Base-by-base conservation (phyloP, 1,139 yeast species). In the Yamadazyma oceani region DNA sequence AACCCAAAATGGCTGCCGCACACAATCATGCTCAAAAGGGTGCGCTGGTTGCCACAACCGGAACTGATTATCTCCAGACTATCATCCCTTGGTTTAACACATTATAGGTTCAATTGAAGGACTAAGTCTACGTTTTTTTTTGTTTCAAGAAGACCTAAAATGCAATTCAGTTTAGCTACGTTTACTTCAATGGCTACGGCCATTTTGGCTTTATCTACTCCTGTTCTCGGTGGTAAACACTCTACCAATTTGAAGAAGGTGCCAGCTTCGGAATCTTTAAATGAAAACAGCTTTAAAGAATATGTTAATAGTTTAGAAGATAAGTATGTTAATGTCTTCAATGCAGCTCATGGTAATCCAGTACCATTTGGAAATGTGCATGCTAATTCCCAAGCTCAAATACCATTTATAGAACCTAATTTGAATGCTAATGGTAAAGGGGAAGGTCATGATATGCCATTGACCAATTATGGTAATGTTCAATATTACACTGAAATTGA, bases 401-500 rank as follows among this genome's bases (percentile, higher is more conserved):
- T 73, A 34, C 82, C 84, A 21, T 70, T 76, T 48, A 62, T 70
- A 28, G 56, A 60, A 38, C 37, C 58, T 15, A 17, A 13, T 17
- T 26, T 17, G 12, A 23, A 31, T 9, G 17, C 19, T 10, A 34
- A n/a, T 12, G 31, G 24, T 10, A 17, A 28, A n/a, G 32, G 28
- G 22, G 76, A 73, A 36, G 45, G 49, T 38, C 85, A 79, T 53
- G 84, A 83, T 44, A 75, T 86, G 34, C 97, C 97, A 6, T 77
- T 92, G 60, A 82, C 92, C 50, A 89, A 92, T 70, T 92, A 90
- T 64, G 69, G 86, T 67, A 90, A 92, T 60, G 97, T 97, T 31
- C 97, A 92, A 68, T 92, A 92, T 65, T 90, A 75, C 61, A 84
- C 97, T 35, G 97, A 89, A 57, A 84, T 92, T 53, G 73, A 80